A percentile compares a stretch with the other conserved stretches of the same genome.
phyloP scores from a whole-genome alignment of 306 rosid species.

The Morella rubra region DNA sequence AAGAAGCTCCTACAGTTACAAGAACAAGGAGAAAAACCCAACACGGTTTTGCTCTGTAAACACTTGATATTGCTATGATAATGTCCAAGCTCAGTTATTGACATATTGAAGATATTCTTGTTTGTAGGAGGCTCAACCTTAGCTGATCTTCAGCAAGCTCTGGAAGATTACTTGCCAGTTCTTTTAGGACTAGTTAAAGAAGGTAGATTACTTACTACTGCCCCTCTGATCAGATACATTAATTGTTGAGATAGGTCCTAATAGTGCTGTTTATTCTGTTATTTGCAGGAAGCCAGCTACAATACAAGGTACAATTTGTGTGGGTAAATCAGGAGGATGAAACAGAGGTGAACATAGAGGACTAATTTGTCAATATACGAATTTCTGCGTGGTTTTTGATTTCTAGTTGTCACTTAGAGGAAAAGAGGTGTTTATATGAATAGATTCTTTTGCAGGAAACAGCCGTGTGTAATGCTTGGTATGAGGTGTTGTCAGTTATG shows the following conservation, averaged over 20 bases:
- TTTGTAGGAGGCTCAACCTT: slow-evolving; percentile 86
- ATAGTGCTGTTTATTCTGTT: slow-evolving; percentile 29
- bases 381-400: neutral
- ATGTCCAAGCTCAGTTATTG: slow-evolving; percentile 26
- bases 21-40: slow-evolving; percentile 91
- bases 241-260: slow-evolving; percentile 25
- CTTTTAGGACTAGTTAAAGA: slow-evolving; percentile 93
- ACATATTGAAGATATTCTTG: slow-evolving; percentile 34
- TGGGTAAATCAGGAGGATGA: slow-evolving; percentile 99
- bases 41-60: slow-evolving; percentile 62
- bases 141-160: slow-evolving; percentile 87
- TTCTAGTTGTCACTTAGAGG: slow-evolving; percentile 1
- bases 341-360: slow-evolving; percentile 58
- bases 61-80: slow-evolving; percentile 18
- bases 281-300: slow-evolving; percentile 86
- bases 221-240: slow-evolving; percentile 19
- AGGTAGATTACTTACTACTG: slow-evolving; percentile 48
- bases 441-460: slow-evolving; percentile 73
- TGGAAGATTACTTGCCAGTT: slow-evolving; percentile 89
- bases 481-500: slow-evolving; percentile 93
- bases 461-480: slow-evolving; percentile 81
- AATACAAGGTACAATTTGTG: slow-evolving; percentile 74
- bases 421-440: slow-evolving; percentile 27
- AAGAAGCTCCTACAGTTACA: slow-evolving; percentile 91
- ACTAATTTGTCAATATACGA: slow-evolving; percentile 5